These are phyloP conservation scores for Pyrenophora graminea DNA, from an alignment of 2,329 filamentous ascomycete genomes.

Conservation along the genomic window DNA sequence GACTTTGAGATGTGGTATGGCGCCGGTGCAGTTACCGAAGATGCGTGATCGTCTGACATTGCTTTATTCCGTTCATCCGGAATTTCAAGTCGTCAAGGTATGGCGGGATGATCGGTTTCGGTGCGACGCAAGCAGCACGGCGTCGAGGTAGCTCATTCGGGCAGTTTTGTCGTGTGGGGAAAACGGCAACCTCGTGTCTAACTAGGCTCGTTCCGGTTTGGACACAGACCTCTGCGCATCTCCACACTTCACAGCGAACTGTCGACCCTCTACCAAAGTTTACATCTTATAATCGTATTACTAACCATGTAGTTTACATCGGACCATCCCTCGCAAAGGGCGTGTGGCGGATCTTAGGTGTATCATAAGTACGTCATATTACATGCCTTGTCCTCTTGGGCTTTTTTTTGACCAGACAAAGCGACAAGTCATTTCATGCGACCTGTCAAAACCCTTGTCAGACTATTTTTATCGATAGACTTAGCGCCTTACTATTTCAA, in stretches of 20 bases:
- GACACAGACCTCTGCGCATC: background rate
- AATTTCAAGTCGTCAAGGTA: background rate
- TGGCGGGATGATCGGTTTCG: background rate
- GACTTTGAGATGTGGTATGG: conserved; percentile 31
- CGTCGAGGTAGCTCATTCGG: conserved; percentile 2
- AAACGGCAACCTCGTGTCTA: conserved; percentile 2
- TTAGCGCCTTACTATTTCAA: too few species aligned
- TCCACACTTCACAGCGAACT: too few species aligned
- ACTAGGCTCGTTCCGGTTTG: conserved; percentile 5
- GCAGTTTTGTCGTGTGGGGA: conserved; percentile 1
- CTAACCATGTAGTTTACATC: too few species aligned
- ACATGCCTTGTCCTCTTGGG: too few species aligned
- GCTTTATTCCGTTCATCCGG: background rate
- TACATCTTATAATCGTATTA: too few species aligned
- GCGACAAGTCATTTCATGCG: too few species aligned
- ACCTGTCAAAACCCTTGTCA: too few species aligned
- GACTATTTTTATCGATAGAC: too few species aligned
- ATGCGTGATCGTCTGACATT: background rate
- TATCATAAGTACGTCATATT: too few species aligned
- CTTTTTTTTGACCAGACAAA: too few species aligned
- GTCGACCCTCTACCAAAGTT: too few species aligned
- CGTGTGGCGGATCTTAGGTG: too few species aligned
- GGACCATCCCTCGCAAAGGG: background rate
- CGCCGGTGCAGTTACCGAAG: conserved; percentile 3
- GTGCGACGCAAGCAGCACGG: background rate